A percentile compares a stretch with the other conserved stretches of the same genome.
Conservation (phyloP, 805 yeast species). For the Metschnikowia sp. region DNA sequence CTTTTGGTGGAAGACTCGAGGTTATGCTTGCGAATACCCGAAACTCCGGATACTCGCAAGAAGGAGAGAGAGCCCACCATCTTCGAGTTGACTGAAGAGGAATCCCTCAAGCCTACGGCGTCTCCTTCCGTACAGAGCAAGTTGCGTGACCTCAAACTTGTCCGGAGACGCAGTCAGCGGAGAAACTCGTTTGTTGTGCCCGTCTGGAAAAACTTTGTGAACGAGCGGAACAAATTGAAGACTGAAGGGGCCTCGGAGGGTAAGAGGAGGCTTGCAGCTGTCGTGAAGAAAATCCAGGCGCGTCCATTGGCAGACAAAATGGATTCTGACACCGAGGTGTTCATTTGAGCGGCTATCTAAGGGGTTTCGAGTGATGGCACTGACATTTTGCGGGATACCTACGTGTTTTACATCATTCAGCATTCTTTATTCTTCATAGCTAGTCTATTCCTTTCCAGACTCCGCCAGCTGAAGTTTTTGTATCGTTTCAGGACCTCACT, state of each 20-base stretch:
- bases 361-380: not conserved
- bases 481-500: too few relatives aligned
- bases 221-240: not conserved
- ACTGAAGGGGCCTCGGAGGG: not conserved
- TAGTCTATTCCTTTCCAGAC: too few relatives aligned
- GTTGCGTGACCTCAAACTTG: conserved; percentile 3
- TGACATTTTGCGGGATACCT: too few relatives aligned
- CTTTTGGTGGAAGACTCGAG: not conserved
- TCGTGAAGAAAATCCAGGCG: not conserved
- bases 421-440: too few relatives aligned
- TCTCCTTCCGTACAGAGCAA: not conserved
- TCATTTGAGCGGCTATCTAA: not conserved
- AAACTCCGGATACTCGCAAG: too few relatives aligned
- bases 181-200: not conserved
- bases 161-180: not conserved
- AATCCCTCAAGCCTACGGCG: not conserved
- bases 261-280: too few relatives aligned
- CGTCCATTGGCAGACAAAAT: not conserved
- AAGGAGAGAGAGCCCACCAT: too few relatives aligned
- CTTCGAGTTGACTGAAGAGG: too few relatives aligned
- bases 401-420: too few relatives aligned
- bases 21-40: too few relatives aligned
- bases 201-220: not conserved
- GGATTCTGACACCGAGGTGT: not conserved
- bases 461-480: too few relatives aligned